Conservation (phyloP, 2,329 filamentous ascomycete genomes). For the Spiromastix sp. region DNA sequence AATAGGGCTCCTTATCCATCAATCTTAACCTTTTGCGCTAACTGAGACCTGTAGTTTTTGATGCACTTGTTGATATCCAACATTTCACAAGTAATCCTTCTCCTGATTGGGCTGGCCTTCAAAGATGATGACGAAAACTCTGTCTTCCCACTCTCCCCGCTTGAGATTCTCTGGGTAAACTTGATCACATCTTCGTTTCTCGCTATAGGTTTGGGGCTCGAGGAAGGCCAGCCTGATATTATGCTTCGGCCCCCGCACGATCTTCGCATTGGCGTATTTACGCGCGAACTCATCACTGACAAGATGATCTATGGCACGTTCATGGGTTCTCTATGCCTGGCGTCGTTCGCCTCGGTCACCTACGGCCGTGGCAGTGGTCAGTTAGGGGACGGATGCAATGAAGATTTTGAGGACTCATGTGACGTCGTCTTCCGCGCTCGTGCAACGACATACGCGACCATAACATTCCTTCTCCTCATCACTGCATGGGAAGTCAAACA, state of each 20-base stretch:
- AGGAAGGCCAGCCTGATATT: constrained; percentile 62
- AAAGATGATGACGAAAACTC: constrained; percentile 60
- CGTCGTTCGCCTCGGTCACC: constrained; percentile 29
- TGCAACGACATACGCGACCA: constrained; percentile 61
- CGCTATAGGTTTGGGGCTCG: constrained; percentile 75
- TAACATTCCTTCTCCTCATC: constrained; percentile 66
- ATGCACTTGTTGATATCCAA: constrained; percentile 71
- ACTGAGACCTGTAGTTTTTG: constrained; percentile 48
- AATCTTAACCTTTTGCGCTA: constrained; percentile 1
- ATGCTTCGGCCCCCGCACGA: constrained; percentile 72
- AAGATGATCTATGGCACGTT: constrained; percentile 33
- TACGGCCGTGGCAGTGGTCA: constrained; percentile 31
- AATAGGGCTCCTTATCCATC: no score
- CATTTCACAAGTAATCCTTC: constrained; percentile 70
- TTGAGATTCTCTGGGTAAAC: constrained; percentile 88
- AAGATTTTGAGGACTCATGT: constrained; percentile 38
- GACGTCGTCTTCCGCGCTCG: constrained; percentile 55
- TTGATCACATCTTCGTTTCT: constrained; percentile 80
- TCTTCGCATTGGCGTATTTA: constrained; percentile 30
- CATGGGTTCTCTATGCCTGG: constrained; percentile 37
- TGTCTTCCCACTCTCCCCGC: constrained; percentile 73
- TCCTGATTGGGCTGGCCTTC: constrained; percentile 72
- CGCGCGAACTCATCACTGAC: constrained; percentile 29
- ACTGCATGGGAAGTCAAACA: constrained; percentile 70
- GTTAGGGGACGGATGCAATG: constrained; percentile 46